Percentiles rank a stretch among this genome's conserved stretches.
phyloP scores from a whole-genome alignment of 139 green algal species.

The Coelastrella sp. region DNA sequence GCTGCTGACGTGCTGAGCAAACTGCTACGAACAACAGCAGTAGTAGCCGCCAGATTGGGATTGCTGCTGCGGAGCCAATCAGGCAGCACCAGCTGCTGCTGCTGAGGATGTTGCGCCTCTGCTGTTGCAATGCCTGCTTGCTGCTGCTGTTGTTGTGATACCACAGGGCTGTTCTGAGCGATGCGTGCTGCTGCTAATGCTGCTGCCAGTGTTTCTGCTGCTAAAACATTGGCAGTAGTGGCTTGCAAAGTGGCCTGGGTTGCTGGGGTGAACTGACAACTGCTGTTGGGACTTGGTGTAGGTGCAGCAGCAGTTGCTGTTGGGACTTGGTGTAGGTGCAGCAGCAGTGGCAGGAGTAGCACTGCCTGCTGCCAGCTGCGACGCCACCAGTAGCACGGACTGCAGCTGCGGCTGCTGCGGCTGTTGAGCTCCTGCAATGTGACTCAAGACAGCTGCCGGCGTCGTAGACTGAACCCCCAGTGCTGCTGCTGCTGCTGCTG shows the following conservation, averaged over 20 bases:
- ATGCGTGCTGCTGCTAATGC: neutral
- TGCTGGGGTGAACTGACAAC: constrained; percentile 9
- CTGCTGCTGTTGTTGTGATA: neutral
- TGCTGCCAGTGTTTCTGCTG: constrained; percentile 9
- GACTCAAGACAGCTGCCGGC: neutral
- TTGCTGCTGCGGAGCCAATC: neutral
- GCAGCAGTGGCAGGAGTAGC: neutral
- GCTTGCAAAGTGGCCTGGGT: constrained; percentile 26
- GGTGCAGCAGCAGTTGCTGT: neutral
- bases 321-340: neutral
- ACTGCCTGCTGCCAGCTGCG: neutral
- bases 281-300: neutral
- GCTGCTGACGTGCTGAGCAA: constrained; percentile 20
- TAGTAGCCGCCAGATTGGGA: neutral
- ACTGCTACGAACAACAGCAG: constrained; percentile 10
- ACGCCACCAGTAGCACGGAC: constrained; percentile 18
- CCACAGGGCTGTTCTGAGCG: neutral
- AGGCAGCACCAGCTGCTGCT: constrained; percentile 26
- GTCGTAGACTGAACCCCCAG: neutral
- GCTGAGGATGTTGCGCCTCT: neutral
- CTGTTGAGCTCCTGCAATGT: neutral
- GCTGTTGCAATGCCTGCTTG: neutral
- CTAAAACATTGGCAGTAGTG: constrained; percentile 26
- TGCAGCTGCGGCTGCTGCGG: constrained; percentile 2
- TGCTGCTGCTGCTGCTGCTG: neutral